These are phyloP conservation scores for Magnusiomyces starmeri DNA, from an alignment of 1,139 yeast genomes.

Conservation along the genomic window DNA sequence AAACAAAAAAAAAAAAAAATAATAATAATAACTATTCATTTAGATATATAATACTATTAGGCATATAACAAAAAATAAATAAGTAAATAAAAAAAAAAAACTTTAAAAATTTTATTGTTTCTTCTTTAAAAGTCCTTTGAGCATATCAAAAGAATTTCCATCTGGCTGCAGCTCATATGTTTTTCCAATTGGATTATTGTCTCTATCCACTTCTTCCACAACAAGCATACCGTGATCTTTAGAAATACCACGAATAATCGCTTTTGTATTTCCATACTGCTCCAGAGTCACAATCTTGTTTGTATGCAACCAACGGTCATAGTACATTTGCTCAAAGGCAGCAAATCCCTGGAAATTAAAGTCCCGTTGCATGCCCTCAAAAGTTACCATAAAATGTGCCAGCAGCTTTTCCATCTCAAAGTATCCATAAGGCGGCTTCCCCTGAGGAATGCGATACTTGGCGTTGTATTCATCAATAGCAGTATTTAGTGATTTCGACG, in stretches of 20 bases:
- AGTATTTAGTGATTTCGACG: constrained; percentile 79
- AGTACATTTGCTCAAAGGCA: constrained; percentile 67
- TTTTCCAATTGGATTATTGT: constrained; percentile 39
- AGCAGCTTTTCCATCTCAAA: constrained; percentile 51
- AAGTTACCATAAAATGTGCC: constrained; percentile 61
- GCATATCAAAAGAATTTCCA: constrained; percentile 94
- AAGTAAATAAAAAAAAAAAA: too few species aligned
- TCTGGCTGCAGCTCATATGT: constrained; percentile 81
- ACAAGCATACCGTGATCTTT: constrained; percentile 73
- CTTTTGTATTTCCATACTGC: constrained; percentile 45
- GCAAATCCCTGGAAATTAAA: constrained; percentile 61
- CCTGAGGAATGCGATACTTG: constrained; percentile 36
- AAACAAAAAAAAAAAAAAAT: background rate
- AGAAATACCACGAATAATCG: constrained; percentile 73
- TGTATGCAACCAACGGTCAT: constrained; percentile 78
- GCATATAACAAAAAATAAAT: background rate
- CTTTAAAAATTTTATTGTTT: background rate
- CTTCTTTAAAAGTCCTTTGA: constrained; percentile 73
- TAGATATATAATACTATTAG: background rate
- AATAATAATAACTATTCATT: background rate
- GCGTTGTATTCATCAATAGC: constrained; percentile 52
- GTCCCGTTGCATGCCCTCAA: constrained; percentile 52
- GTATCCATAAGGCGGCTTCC: constrained; percentile 34
- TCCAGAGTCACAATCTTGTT: constrained; percentile 51
- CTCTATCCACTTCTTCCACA: constrained; percentile 55